phyloP scores from a whole-genome alignment of 2,329 filamentous ascomycete genomes.

The Colletotrichum sp. region DNA sequence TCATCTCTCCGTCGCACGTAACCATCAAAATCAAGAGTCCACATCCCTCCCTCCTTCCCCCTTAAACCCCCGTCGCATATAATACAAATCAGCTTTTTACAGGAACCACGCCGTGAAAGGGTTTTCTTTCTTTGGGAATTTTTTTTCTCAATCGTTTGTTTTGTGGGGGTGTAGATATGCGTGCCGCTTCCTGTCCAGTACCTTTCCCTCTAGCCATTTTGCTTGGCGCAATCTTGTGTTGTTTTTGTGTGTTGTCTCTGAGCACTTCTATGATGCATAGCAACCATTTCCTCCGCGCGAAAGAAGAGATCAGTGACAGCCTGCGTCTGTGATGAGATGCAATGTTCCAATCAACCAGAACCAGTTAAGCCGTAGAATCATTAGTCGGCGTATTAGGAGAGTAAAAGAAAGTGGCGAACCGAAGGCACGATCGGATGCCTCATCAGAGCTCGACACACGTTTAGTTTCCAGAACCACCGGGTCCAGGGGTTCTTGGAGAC shows the following conservation, averaged over 20 bases:
- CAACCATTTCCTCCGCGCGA: background rate
- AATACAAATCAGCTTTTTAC: slow-evolving; percentile 24
- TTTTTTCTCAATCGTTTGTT: background rate
- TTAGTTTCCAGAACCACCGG: slow-evolving; percentile 47
- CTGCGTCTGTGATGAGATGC: slow-evolving; percentile 22
- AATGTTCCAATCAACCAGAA: slow-evolving; percentile 17
- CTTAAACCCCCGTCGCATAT: slow-evolving; percentile 6
- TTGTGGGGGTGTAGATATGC: background rate
- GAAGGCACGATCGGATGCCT: background rate
- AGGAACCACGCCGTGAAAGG: slow-evolving; percentile 7
- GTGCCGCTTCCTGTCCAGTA: background rate
- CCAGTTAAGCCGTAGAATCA: slow-evolving; percentile 32
- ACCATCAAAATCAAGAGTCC: background rate
- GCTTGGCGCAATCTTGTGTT: slow-evolving; percentile 10
- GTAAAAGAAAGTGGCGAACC: slow-evolving; percentile 9
- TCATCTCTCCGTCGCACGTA: background rate
- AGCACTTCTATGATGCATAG: slow-evolving; percentile 23
- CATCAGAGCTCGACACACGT: slow-evolving; percentile 27
- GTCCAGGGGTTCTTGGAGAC: slow-evolving; percentile 51
- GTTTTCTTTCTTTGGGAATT: background rate
- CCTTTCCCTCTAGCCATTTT: background rate
- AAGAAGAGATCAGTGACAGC: slow-evolving; percentile 23
- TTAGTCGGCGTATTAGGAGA: slow-evolving; percentile 42
- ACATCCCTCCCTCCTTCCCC: background rate
- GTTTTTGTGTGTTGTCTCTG: slow-evolving; percentile 5